These are phyloP conservation scores for Alternaria sp. DNA, from an alignment of 2,329 filamentous ascomycete genomes.

Conservation along the genomic window DNA sequence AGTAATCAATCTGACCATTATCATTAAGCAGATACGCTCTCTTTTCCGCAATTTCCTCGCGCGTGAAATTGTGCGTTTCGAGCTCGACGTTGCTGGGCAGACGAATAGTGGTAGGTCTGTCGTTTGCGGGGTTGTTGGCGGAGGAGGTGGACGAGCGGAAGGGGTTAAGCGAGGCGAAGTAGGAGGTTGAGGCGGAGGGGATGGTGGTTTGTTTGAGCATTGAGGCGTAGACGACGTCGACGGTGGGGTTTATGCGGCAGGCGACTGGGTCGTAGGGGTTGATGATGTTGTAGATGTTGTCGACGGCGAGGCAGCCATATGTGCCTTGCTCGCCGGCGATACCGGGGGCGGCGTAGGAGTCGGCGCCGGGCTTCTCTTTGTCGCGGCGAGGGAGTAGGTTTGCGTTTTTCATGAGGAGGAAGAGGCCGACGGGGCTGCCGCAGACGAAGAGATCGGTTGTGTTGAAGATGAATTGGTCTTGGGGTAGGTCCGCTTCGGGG, in stretches of 20 bases:
- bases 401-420: slow-evolving; percentile 80
- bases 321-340: slow-evolving; percentile 79
- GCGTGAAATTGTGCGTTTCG: slow-evolving; percentile 92
- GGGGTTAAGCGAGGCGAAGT: slow-evolving; percentile 51
- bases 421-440: slow-evolving; percentile 91
- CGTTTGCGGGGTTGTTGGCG: slow-evolving; percentile 21
- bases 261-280: slow-evolving; percentile 81
- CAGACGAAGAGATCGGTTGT: slow-evolving; percentile 88
- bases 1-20: slow-evolving; percentile 95
- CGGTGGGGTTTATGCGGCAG: slow-evolving; percentile 88
- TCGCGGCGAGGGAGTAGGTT: slow-evolving; percentile 77
- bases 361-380: slow-evolving; percentile 75
- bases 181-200: slow-evolving; percentile 69
- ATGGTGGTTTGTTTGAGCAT: slow-evolving; percentile 79
- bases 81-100: slow-evolving; percentile 73
- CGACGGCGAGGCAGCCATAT: slow-evolving; percentile 90
- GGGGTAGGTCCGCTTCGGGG: slow-evolving; percentile 57
- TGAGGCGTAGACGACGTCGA: slow-evolving; percentile 80
- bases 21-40: slow-evolving; percentile 89
- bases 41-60: slow-evolving; percentile 90
- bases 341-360: slow-evolving; percentile 58
- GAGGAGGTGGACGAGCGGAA: slow-evolving; percentile 45
- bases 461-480: slow-evolving; percentile 80
- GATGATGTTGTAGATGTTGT: slow-evolving; percentile 96
- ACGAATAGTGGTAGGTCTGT: slow-evolving; percentile 42